A percentile compares a stretch with the other conserved stretches of the same genome.
Conservation (phyloP, 257 asterid species). For the Cynanchum wilfordii region DNA sequence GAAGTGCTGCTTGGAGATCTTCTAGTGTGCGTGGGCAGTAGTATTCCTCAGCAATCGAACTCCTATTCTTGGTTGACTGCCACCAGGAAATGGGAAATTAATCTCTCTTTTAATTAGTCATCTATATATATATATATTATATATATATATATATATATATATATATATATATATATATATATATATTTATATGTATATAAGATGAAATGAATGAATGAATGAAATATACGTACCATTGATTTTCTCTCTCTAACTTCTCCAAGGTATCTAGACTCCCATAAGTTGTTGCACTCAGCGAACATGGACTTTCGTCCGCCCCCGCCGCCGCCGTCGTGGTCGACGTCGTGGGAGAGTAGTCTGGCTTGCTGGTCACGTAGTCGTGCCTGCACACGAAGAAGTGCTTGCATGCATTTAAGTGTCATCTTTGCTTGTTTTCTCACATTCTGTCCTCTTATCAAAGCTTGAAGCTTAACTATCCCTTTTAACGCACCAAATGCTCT, state of each 20-base stretch:
- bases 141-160: neutral
- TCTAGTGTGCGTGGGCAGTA: conserved; percentile 68
- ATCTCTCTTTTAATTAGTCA: neutral
- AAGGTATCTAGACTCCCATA: conserved; percentile 64
- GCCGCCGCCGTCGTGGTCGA: no score
- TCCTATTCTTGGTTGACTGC: conserved; percentile 18
- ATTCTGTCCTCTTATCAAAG: conserved; percentile 84
- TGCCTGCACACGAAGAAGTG: conserved; percentile 84
- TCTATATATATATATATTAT: neutral
- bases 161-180: no score
- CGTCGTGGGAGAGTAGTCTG: conserved; percentile 69
- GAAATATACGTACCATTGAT: conserved; percentile 41
- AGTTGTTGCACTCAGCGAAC: conserved; percentile 59
- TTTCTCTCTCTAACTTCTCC: conserved; percentile 51
- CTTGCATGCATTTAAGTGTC: conserved; percentile 90
- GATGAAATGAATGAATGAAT: no score
- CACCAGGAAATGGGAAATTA: neutral
- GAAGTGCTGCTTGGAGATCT: conserved; percentile 64
- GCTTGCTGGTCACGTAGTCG: conserved; percentile 79
- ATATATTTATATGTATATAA: neutral
- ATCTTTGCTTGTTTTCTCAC: conserved; percentile 83
- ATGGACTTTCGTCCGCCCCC: conserved; percentile 57
- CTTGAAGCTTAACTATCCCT: conserved; percentile 92
- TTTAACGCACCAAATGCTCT: conserved; percentile 81
- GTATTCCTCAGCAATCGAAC: conserved; percentile 48